Base-by-base conservation (phyloP, 495 filamentous ascomycete genomes). In the Trichoderma asperelloides region DNA sequence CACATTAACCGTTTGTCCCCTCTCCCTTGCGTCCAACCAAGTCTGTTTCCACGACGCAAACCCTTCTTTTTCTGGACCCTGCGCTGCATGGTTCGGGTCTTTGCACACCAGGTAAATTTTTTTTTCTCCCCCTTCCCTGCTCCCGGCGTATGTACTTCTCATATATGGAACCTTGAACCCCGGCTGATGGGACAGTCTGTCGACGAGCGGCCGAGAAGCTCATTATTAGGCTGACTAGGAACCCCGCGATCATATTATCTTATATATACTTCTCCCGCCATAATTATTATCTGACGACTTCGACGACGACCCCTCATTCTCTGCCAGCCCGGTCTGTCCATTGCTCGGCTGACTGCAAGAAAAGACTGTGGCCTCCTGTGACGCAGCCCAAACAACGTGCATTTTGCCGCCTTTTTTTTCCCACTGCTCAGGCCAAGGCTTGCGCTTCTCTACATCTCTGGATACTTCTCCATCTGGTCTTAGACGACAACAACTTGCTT, bases 1-100 rank as follows among this genome's bases (percentile, higher is more conserved):
- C 45, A 55, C 55, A 28, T 60, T 60, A 60, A 28, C 55, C 55
- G 55, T 60, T 12, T n/a, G 55, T 60, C 55, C 55, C 55, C 55
- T 55, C 49, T 60, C 55, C 27, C 27, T 30, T 60, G 55, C 55
- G 55, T 30, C 55, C 9, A 25, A 25, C 55, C 23, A 60, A 60
- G 33, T 37, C 33, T 37, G 30, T 25, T 28, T 25, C 27, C 55
- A 60, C 55, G 55, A 60, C 15, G 49, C 49, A 60, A 60, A 30
- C 55, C 25, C 23, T 27, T 27, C 27, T 18, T 60, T 60, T 60
- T 60, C 27, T 60, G 55, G 55, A 60, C 55, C 55, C 55, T 60
- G 55, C 27, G 55, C 55, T 60, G 55, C 55, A 60, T 30, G 55
- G 55, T 13, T 60, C 47, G 47, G 47, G 47, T n/a, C 47, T 51